Percentiles rank a stretch among this genome's conserved stretches.
Evolutionary conservation across 2,329 filamentous ascomycete species (phyloP).

Genomic region (Alternaria ethzedia): DNA sequence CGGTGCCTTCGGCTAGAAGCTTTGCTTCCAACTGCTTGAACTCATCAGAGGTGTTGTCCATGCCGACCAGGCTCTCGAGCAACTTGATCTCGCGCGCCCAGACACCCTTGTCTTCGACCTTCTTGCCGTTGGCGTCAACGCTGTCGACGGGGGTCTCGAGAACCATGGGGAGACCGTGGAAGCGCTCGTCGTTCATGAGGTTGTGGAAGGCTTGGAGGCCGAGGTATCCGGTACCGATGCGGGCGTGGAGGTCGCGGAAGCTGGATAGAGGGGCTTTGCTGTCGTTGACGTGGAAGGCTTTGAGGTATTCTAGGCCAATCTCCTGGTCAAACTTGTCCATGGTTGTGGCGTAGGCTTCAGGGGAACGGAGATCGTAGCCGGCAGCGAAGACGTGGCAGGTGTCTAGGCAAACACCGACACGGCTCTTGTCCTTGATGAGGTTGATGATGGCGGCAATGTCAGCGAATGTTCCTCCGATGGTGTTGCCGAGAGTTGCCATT

Average conservation of each 20-base stretch:
- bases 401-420: slow-evolving; percentile 93
- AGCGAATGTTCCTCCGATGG: slow-evolving; percentile 83
- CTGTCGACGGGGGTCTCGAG: slow-evolving; percentile 93
- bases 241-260: slow-evolving; percentile 88
- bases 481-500: slow-evolving; percentile 87
- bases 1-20: slow-evolving; percentile 70
- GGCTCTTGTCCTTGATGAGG: slow-evolving; percentile 76
- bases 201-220: slow-evolving; percentile 90
- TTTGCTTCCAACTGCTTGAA: slow-evolving; percentile 71
- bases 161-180: slow-evolving; percentile 85
- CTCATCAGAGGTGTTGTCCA: slow-evolving; percentile 76
- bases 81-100: slow-evolving; percentile 97
- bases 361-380: slow-evolving; percentile 85
- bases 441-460: slow-evolving; percentile 86
- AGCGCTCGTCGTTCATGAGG: slow-evolving; percentile 80
- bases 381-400: slow-evolving; percentile 96
- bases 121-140: slow-evolving; percentile 66
- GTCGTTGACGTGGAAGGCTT: slow-evolving; percentile 91
- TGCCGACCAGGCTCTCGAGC: slow-evolving; percentile 84
- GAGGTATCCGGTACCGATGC: slow-evolving; percentile 94
- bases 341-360: slow-evolving; percentile 73
- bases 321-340: slow-evolving; percentile 77
- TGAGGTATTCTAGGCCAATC: slow-evolving; percentile 80
- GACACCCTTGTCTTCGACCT: slow-evolving; percentile 76
- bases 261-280: slow-evolving; percentile 87